These are phyloP conservation scores for Castanea mollissima DNA, from an alignment of 306 rosid species.

Conservation along the genomic window DNA sequence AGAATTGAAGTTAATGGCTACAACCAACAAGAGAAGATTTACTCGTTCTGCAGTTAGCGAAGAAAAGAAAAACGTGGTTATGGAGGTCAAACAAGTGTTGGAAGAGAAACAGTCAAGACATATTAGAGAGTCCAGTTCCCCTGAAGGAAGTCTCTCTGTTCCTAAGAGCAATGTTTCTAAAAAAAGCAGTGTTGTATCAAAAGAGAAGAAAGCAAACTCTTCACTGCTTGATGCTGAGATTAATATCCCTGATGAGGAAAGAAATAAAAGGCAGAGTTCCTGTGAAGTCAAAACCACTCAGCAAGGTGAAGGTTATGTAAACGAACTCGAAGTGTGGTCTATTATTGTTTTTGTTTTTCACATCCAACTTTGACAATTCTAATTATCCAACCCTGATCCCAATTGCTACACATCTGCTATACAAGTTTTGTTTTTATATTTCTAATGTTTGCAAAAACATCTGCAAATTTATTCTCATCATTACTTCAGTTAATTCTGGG, in stretches of 20 bases:
- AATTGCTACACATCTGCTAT: background rate
- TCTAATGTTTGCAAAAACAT: background rate
- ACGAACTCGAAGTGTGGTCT: background rate
- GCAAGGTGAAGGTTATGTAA: constrained; percentile 18
- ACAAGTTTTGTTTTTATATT: background rate
- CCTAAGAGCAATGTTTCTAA: background rate
- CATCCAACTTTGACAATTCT: background rate
- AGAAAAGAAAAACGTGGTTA: background rate
- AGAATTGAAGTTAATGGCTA: constrained; percentile 5
- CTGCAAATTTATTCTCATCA: background rate
- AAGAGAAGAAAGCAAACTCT: background rate
- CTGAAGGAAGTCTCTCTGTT: background rate
- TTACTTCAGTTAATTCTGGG: background rate
- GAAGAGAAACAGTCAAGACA: constrained; percentile 2
- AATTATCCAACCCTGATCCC: background rate
- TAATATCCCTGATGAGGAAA: background rate
- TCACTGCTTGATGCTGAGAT: constrained; percentile 5
- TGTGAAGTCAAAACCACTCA: constrained; percentile 7
- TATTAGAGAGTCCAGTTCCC: background rate
- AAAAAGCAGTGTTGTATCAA: constrained; percentile 3
- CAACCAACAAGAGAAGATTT: background rate
- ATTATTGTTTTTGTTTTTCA: background rate
- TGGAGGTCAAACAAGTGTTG: background rate
- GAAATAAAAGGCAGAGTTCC: background rate
- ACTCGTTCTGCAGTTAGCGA: constrained; percentile 2